phyloP scores from a whole-genome alignment of 2,329 filamentous ascomycete species.

The Verticillium tricorpus region DNA sequence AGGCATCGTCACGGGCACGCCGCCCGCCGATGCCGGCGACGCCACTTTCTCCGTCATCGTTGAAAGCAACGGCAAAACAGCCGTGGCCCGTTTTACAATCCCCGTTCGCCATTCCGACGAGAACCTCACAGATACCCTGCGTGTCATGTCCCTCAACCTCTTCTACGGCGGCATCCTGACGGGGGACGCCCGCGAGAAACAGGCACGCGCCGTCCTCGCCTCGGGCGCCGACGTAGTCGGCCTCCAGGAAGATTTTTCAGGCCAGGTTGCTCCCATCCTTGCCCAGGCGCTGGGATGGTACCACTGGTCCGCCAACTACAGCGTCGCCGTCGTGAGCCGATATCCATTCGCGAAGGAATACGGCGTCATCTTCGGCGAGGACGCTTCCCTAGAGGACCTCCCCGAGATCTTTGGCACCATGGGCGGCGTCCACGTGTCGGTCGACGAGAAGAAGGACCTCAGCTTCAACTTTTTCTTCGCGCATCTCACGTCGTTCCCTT shows the following conservation, averaged over 20 bases:
- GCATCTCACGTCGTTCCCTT: slow-evolving; percentile 31
- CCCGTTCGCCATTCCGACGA: slow-evolving; percentile 20
- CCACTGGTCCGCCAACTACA: slow-evolving; percentile 25
- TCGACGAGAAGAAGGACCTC: slow-evolving; percentile 14
- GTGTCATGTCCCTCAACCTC: slow-evolving; percentile 33
- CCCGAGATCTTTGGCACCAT: slow-evolving; percentile 25
- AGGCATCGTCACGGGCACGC: slow-evolving; percentile 28
- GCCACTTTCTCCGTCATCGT: slow-evolving; percentile 18
- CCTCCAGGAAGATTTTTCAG: slow-evolving; percentile 28
- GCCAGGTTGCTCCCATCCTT: slow-evolving; percentile 23
- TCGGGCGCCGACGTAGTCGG: slow-evolving; percentile 30
- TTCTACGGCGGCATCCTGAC: slow-evolving; percentile 32
- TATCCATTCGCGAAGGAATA: slow-evolving; percentile 30
- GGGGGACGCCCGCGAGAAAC: slow-evolving; percentile 31
- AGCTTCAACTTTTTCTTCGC: slow-evolving; percentile 27
- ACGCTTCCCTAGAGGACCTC: not conserved
- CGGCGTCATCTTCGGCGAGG: slow-evolving; percentile 16
- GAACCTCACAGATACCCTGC: slow-evolving; percentile 25
- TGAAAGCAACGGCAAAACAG: slow-evolving; percentile 20
- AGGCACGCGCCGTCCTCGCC: slow-evolving; percentile 26
- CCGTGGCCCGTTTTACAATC: slow-evolving; percentile 24
- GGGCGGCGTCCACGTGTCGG: slow-evolving; percentile 21
- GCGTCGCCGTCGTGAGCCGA: slow-evolving; percentile 27
- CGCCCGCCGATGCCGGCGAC: slow-evolving; percentile 15
- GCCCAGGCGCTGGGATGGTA: slow-evolving; percentile 34